Base-by-base conservation (phyloP, 306 rosid species). In the Styphnolobium japonicum region DNA sequence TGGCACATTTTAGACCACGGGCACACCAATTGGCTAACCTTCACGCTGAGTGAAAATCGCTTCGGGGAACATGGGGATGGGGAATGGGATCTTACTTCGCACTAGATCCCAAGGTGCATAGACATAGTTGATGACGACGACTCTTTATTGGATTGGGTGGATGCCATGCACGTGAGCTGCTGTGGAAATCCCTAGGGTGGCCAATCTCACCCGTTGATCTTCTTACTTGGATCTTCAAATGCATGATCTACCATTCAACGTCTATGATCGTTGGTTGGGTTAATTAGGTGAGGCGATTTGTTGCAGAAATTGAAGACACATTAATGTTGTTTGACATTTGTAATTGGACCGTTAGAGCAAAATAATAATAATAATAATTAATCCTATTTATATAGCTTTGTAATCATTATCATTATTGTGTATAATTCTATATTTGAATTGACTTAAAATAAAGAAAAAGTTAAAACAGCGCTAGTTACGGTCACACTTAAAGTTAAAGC, bases 41-140 rank as follows among this genome's bases (percentile, higher is more conserved):
- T 2, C 42, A 0, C 70, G 6, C 19, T 1, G 1, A 65, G 45
- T 43, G 63, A 73, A 10, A 11, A 4, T 2, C 25, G 60, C 57
- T 37, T 16, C 0, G 6, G 16, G 67, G 27, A 16, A 2, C 31
- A 67, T 58, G 63, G 71, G 71, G 45, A 66, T 56, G 70, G 63
- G 51, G 45, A 21, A 51, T 34, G 52, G 37, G 77, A 67, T 81
- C 71, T 48, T 29, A 1, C 9, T 3, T 63, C 43, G 7, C 61
- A 60, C 22, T 68, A 78, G 81, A 76, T 82, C 85, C 85, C 78
- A 70, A 48, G 61, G 40, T 67, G 71, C 55, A 46, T 6, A 37
- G 42, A 37, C 7, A 8, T 43, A 5, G 71, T 7, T 5, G 57
- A 57, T 25, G 77, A 37, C 22, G 12, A 0, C n/a, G n/a, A n/a